Evolutionary conservation across 2,329 filamentous ascomycete species (phyloP), one percentile per base, ranked within the genome.

Genomic region (Talaromyces verruculosus): DNA sequence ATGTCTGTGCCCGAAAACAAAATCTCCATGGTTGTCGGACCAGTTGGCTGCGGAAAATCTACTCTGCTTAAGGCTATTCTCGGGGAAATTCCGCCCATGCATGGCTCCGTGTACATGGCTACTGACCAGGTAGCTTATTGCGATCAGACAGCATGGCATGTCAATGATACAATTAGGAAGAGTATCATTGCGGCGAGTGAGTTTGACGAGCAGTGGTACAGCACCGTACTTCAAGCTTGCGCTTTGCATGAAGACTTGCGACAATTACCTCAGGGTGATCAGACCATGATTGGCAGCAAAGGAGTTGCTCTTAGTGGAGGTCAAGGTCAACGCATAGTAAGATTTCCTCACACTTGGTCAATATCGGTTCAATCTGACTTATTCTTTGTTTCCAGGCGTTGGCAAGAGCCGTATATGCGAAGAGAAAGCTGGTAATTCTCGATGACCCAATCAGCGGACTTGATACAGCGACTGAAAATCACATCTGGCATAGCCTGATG

Each of bases 1-100:
- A 68, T 83, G 39, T 72, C 69, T 7, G 73, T 84, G 37, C 75
- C 79, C 28, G 77, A 76, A 22, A 77, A 77, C 41, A 81, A 79
- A 65, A 76, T 84, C 59, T 82, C 80, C 30, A 81, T 84, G 71
- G 70, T 85, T 10, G 76, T 84, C 64, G 83, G 83, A 17, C 83
- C 83, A 17, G 81, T 84, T 28, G 84, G 82, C 5, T 84, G 80
- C 66, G 84, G 84, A 3, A 86, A 85, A 67, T 84, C 83, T 22
- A 84, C 83, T 3, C 70, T 86, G 4, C 74, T 83, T 5, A 81
- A 81, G 65, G 75, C 77, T 19, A 70, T 84, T 17, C 75, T 83
- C 0, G 80, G 81, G 28, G 82, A 84, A 66, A 74, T 79, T 0
- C 74, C 77, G 2, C 74, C 71, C 30, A 61, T 73, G 3, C 65